phyloP scores from a whole-genome alignment of 768 basidiomycete genomes.

The Suillus alpinus region DNA sequence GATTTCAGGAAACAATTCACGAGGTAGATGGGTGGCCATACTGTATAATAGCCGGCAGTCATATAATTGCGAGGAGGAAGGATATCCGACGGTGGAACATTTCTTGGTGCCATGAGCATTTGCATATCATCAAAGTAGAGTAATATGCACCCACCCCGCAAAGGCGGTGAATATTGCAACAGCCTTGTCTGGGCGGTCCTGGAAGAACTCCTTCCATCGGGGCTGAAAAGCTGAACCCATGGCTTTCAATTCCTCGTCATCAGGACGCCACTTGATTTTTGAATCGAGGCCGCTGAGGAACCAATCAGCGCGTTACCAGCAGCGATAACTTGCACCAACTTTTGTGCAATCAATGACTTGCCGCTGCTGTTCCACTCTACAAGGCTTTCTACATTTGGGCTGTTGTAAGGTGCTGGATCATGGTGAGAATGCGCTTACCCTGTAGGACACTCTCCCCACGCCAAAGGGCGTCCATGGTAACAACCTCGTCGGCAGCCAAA shows the following conservation, averaged over 20 bases:
- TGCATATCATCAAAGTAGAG: neutral
- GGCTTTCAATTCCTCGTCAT: conserved; percentile 42
- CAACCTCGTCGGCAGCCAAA: conserved; percentile 40
- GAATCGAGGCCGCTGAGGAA: conserved; percentile 46
- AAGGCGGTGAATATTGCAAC: conserved; percentile 43
- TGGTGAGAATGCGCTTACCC: conserved; percentile 30
- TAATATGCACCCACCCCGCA: conserved; percentile 32
- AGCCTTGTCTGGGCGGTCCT: conserved; percentile 28
- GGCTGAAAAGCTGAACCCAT: conserved; percentile 46
- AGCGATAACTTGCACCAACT: conserved; percentile 32
- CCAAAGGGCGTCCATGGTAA: conserved; percentile 49
- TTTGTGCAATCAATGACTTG: conserved; percentile 47
- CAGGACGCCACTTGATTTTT: conserved; percentile 57
- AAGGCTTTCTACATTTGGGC: conserved; percentile 11
- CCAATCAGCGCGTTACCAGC: neutral
- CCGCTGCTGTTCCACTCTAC: conserved; percentile 34
- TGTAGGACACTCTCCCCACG: conserved; percentile 38
- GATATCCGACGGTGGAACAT: neutral
- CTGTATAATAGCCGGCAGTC: conserved; percentile 27
- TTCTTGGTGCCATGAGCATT: neutral
- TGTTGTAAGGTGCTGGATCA: conserved; percentile 1
- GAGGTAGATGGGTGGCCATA: conserved; percentile 11
- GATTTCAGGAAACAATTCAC: neutral
- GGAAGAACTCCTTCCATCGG: conserved; percentile 29
- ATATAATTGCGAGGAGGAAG: conserved; percentile 15